Base-by-base conservation (phyloP, 805 yeast genomes). In the Yamadazyma phyllophila region DNA sequence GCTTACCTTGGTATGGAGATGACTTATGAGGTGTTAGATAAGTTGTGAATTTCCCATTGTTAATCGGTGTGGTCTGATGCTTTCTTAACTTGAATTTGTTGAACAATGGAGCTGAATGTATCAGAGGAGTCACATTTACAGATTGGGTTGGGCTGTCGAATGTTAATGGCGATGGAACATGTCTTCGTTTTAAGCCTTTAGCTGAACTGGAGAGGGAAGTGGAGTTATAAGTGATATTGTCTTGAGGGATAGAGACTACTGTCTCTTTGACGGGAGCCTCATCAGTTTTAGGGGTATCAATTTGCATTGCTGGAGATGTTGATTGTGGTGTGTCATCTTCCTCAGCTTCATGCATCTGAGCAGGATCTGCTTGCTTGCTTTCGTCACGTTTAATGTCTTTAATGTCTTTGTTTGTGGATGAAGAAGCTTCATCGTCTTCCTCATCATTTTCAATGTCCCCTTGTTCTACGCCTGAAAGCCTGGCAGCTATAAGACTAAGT, bases 101-200 rank as follows among this genome's bases (percentile, higher is more conserved):
- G 4, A 41, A 46, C 10, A 64, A 58, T 2, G 72, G 72, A 4
- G 72, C 72, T 14, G 71, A 66, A 32, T 63, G 68, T 36, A 66
- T 62, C 33, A 53, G 34, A 4, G 67, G 67, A 6, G 26, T 15
- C 17, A 26, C 13, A n/a, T 7, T 31, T 7, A 10, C 17, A 3
- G 38, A 35, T 17, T 16, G 3, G 3, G 31, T 26, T 2, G 31
- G n/a, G 26, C 29, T 13, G 29, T 47, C 47, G 26, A 64, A 57
- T 38, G 49, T 48, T 32, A 67, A 53, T 1, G 72, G 71, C 2
- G 63, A 41, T 2, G 73, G 73, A 12, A 65, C 51, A 44, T 65
- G 65, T 17, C 56, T 54, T 33, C 73, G 54, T 50, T 63, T 66
- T 44, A 67, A 58, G 14, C 71, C 51, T 49, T 64, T 43, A 4